A percentile compares a stretch with the other conserved stretches of the same genome.
phyloP scores from a whole-genome alignment of 352 stramenopile genomes.

The Globisporangium nagaii region DNA sequence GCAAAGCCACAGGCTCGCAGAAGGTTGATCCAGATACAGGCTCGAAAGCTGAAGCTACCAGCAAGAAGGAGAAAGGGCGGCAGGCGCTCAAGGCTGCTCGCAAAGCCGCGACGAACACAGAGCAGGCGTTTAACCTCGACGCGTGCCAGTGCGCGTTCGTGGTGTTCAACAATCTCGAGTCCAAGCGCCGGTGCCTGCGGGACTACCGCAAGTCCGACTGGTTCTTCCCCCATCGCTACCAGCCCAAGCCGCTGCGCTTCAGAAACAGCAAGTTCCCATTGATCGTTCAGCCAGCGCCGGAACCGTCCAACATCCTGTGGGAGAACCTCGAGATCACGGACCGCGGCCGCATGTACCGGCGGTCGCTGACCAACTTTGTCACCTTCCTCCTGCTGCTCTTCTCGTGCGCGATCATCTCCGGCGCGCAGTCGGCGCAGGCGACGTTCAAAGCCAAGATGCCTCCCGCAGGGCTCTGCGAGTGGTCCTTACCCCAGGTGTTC shows the following conservation, averaged over 20 bases:
- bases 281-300: conserved; percentile 45
- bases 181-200: conserved; percentile 53
- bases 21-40: not conserved
- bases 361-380: conserved; percentile 61
- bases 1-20: not conserved
- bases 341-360: conserved; percentile 50
- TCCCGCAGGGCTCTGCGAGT: conserved; percentile 49
- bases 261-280: conserved; percentile 40
- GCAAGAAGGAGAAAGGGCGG: not conserved
- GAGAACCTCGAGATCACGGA: conserved; percentile 77
- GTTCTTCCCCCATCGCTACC: conserved; percentile 37
- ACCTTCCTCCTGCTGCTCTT: conserved; percentile 73
- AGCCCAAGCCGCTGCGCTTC: conserved; percentile 59
- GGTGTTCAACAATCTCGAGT: conserved; percentile 87
- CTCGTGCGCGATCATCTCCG: conserved; percentile 70
- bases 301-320: conserved; percentile 86
- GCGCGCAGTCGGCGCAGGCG: conserved; percentile 62
- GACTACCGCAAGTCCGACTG: conserved; percentile 64
- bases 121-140: conserved; percentile 45
- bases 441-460: conserved; percentile 69
- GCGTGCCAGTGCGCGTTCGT: conserved; percentile 81
- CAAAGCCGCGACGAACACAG: conserved; percentile 19
- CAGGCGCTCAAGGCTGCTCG: conserved; percentile 14
- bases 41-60: not conserved
- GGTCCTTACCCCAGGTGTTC: conserved; percentile 47